A percentile compares a stretch with the other conserved stretches of the same genome.
These are phyloP conservation scores for Penicillium fimorum DNA, from an alignment of 495 filamentous ascomycete genomes.

Conservation along the genomic window DNA sequence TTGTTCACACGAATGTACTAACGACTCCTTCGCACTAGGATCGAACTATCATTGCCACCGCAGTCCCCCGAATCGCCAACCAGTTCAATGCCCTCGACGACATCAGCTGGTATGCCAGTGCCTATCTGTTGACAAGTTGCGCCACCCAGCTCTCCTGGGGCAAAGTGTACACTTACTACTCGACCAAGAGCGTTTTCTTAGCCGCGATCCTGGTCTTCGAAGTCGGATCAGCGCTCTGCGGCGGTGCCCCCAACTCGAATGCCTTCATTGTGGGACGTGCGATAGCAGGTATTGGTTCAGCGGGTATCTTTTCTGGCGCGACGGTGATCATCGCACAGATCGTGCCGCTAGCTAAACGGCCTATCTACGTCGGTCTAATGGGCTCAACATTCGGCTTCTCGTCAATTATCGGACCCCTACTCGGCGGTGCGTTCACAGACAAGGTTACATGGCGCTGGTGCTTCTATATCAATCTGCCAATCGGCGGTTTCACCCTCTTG, in stretches of 20 bases:
- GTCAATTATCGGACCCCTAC: slow-evolving; percentile 47
- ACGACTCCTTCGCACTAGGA: slow-evolving; percentile 32
- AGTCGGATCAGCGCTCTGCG: slow-evolving; percentile 66
- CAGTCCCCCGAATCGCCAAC: slow-evolving; percentile 67
- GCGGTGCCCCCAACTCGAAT: slow-evolving; percentile 63
- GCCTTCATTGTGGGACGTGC: slow-evolving; percentile 66
- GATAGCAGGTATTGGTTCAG: slow-evolving; percentile 50
- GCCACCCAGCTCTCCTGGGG: slow-evolving; percentile 52
- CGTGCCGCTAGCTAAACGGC: slow-evolving; percentile 54
- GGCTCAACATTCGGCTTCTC: slow-evolving; percentile 54
- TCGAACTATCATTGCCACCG: slow-evolving; percentile 68
- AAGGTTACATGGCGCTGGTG: too few relatives aligned
- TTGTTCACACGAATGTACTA: background rate
- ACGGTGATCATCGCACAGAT: slow-evolving; percentile 57
- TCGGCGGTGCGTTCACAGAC: slow-evolving; percentile 36
- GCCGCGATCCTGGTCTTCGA: slow-evolving; percentile 59
- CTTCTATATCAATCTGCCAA: slow-evolving; percentile 64
- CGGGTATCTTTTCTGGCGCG: slow-evolving; percentile 51
- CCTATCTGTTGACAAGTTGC: slow-evolving; percentile 49
- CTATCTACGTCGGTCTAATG: slow-evolving; percentile 49
- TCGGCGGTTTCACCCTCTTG: slow-evolving; percentile 49
- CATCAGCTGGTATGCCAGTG: slow-evolving; percentile 56
- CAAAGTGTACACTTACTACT: slow-evolving; percentile 63
- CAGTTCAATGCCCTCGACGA: slow-evolving; percentile 62
- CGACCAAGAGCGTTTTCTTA: slow-evolving; percentile 57